Percentiles rank a stretch among this genome's conserved stretches.
Conservation (phyloP, 2,329 filamentous ascomycete species). For the Leptographium flavum region DNA sequence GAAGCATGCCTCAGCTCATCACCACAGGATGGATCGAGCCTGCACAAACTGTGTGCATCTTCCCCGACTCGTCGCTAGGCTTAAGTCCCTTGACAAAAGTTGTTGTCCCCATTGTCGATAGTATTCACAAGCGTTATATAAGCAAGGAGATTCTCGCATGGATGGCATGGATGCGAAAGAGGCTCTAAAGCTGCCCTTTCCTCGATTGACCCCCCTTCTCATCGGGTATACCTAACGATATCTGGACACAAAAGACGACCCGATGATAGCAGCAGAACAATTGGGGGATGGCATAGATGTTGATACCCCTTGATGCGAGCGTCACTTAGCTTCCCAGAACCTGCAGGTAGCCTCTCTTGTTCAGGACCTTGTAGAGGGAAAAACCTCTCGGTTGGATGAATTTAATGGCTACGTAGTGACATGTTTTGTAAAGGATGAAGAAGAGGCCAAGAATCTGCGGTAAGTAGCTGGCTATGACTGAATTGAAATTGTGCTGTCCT, state of each 20-base stretch:
- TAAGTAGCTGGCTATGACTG: no score
- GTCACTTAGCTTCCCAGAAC: not conserved
- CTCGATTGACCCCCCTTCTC: not conserved
- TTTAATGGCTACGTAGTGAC: no score
- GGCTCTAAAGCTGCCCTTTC: not conserved
- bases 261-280: not conserved
- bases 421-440: no score
- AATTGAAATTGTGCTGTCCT: no score
- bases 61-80: not conserved
- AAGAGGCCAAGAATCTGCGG: no score
- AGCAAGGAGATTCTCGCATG: not conserved
- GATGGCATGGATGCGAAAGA: not conserved
- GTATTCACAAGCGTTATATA: not conserved
- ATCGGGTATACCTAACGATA: not conserved
- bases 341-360: no score
- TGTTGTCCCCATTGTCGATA: not conserved
- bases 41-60: not conserved
- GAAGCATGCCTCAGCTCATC: no score
- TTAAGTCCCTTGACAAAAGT: no score
- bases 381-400: no score
- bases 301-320: not conserved
- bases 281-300: slow-evolving; percentile 1
- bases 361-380: no score
- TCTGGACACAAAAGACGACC: not conserved
- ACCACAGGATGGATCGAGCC: no score